Evolutionary conservation across 352 stramenopile genomes (phyloP), one percentile per base, ranked within the genome.

Genomic region (Halophytophthora batemanensis): DNA sequence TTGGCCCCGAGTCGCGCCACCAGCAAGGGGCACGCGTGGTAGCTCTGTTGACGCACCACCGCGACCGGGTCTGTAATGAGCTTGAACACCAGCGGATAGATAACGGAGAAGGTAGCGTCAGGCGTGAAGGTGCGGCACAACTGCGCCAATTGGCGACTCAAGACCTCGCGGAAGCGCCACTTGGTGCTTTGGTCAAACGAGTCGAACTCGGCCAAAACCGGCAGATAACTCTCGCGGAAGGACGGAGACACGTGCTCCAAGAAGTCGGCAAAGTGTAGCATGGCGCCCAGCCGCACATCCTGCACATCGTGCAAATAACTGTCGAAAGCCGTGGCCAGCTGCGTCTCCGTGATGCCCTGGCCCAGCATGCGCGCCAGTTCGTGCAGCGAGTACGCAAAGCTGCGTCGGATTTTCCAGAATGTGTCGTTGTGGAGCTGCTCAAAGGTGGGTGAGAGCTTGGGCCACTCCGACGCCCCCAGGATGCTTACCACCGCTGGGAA

Each of bases 331-430:
- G 80, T 78, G 13, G 87, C 64, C 25, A 97, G 69, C 28, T 95
- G 77, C 29, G 61, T 65, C 49, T 96, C 82, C 12, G 86, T 87
- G 43, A 85, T 73, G n/a, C 86, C 79, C 15, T 83, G 69, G 1
- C 83, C 88, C 8, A 97, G 64, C 38, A 97, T 79, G 17, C 70
- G 56, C 14, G 86, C 87, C 10, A 94, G 57, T 38, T 97, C 92
- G 53, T 97, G 90, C 40, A 98, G 74, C 43, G 89, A 96, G 61
- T 92, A 92, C 28, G 90, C 86, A 48, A 98, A 86, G n/a, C 90
- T 97, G 51, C 87, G 85, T 22, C 90, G 75, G 31, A 98, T 91
- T 51, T 93, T 96, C 84, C 85, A 95, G 45, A 88, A 92, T 10
- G 71, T 69, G 56, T 96, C 84, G 44, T 77, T 76, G 39, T 82